Evolutionary conservation across 352 stramenopile genomes (phyloP).

Genomic region (Phytophthora pluvialis): DNA sequence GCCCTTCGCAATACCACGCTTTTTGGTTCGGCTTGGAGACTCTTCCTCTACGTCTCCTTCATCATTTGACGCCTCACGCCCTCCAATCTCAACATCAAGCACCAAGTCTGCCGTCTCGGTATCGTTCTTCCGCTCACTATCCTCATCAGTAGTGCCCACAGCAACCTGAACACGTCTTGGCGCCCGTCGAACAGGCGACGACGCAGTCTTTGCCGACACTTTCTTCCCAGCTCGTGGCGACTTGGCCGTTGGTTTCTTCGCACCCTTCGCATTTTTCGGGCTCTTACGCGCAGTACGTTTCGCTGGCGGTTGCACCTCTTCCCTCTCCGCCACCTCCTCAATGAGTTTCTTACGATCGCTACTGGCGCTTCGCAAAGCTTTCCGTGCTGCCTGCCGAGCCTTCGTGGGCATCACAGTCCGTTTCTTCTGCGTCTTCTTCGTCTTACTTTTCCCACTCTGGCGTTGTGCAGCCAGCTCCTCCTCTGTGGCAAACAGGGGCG

Average conservation of each 20-base stretch:
- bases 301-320: constrained; percentile 8
- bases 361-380: constrained; percentile 11
- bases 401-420: constrained; percentile 12
- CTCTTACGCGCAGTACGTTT: constrained; percentile 21
- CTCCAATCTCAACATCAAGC: constrained; percentile 59
- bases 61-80: constrained; percentile 23
- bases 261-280: constrained; percentile 16
- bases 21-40: constrained; percentile 11
- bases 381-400: constrained; percentile 18
- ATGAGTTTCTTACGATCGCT: constrained; percentile 16
- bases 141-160: constrained; percentile 59
- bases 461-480: constrained; percentile 12
- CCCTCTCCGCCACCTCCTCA: constrained; percentile 6
- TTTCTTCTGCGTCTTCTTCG: constrained; percentile 19
- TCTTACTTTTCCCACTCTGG: constrained; percentile 11
- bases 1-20: not conserved
- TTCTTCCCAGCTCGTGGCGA: constrained; percentile 25
- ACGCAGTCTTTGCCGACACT: constrained; percentile 6
- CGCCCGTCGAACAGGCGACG: constrained; percentile 15
- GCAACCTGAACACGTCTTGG: constrained; percentile 48
- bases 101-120: constrained; percentile 60
- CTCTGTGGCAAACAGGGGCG: constrained; percentile 44
- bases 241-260: constrained; percentile 17
- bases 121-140: constrained; percentile 48
- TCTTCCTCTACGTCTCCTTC: constrained; percentile 9